Base-by-base conservation (phyloP, 768 basidiomycete species). In the Pholiota molesta region DNA sequence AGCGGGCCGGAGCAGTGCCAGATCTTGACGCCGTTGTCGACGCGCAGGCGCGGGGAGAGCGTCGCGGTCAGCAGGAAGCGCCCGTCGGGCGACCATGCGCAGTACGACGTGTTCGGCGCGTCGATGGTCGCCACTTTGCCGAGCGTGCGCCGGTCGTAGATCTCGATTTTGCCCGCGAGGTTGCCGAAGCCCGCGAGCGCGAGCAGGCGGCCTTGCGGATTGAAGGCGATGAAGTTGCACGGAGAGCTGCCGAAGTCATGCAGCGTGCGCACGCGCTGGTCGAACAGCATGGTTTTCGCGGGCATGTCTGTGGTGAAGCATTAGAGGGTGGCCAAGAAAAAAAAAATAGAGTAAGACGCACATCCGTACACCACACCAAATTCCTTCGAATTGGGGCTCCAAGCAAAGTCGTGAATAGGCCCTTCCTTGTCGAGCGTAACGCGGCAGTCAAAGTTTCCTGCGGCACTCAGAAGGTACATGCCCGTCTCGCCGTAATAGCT, bases 401-500 rank as follows among this genome's bases (percentile, higher is more conserved):
- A 99, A 16, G 86, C 77, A 63, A 97, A 97, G 72, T 99, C 97
- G 69, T 97, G 95, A 64, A 99, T 94, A 0, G 95, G 95, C 0
- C 97, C 97, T 63, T 99, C 97, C 79, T 97, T 98, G 77, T 97
- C 95, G 68, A 93, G 78, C 1, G 83, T 78, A 28, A 99, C 91
- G 29, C 94, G 83, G 71, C 93, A 94, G 72, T 98, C 96, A 68
- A 95, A 98, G 67, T 94, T 92, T 16, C 97, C 96, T 9, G 94
- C 90, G 17, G 95, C 88, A 65, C 90, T 95, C 64, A 99, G 85
- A 14, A 98, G 83, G 77, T 97, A 98, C 70, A 99, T 79, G 56
- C 94, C 93, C 2, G 96, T 97, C 80, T 99, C 97, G 57, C 97
- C 97, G 67, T 99, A 99, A 75, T 99, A 99, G 69, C 90, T 95